Evolutionary conservation across 2,329 filamentous ascomycete genomes (phyloP), one percentile per base, ranked within the genome.

Genomic region (Verticillium tricorpus): DNA sequence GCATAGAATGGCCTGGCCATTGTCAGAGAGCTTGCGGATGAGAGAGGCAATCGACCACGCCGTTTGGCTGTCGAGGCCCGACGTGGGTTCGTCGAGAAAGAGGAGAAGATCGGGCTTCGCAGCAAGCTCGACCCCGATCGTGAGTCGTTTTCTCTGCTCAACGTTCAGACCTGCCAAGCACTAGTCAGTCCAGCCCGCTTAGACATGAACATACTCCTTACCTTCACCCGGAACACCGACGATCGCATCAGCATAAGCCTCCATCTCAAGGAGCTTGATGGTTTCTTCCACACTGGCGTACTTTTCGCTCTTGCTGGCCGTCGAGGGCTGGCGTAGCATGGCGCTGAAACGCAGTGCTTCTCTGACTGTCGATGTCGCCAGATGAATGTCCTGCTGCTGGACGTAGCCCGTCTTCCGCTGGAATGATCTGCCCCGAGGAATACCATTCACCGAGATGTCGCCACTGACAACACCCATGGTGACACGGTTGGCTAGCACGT

Each of bases 41-140:
- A 92, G 79, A 71, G 86, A 84, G 22, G 87, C 83, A 69, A 92
- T 92, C 57, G 88, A 87, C 88, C 88, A 92, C 0, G 89, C 89
- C 1, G 89, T 91, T 70, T 92, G 89, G 67, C 83, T 87, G 72
- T 93, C 89, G 15, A 92, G 80, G 70, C 90, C 90, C 5, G 89
- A 91, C 5, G 89, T 92, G 1, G 90, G 90, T 68, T 93, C 90
- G 68, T 93, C 90, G 22, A 92, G 80, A 78, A 92, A 93, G 19
- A 92, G 82, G 57, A 92, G 81, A 2, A 92, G 76, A 45, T 88
- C 82, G 0, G 90, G 90, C 70, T 89, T 90, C 1, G 89, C 89
- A 22, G 88, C 89, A 3, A 93, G 77, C 70, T 93, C 90, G 2
- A 92, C 89, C 69, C 88, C 90, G 63, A 92, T 92, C 0, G 89